Base-by-base conservation (phyloP, 2,329 filamentous ascomycete genomes). In the Xylaria sp. region DNA sequence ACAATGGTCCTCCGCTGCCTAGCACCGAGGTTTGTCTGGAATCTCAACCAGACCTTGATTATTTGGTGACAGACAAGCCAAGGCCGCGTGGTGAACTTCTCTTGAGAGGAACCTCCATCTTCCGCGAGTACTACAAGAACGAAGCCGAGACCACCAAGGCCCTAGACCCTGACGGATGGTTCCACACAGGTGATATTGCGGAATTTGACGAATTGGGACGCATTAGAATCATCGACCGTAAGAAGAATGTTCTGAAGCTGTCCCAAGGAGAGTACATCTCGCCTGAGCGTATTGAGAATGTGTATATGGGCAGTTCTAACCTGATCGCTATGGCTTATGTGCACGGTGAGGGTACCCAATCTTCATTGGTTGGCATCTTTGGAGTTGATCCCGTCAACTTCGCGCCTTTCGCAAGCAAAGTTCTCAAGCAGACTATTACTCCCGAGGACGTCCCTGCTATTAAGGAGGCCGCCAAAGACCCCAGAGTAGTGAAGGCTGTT, bases 231-330 rank as follows among this genome's bases (percentile, higher is more conserved):
- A 91, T 99, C 76, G 96, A 99, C 81, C 94, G 96, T 76, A 91
- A 94, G 83, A 99, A 99, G 91, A 98, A 98, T 82, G 93, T 99
- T n/a, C 89, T 99, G 78, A 99, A 99, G 87, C 89, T 99, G 65
- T 91, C 95, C 0, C 96, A 99, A 82, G 96, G 96, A 80, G 96
- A 99, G 83, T 99, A 99, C 82, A 93, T 99, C 76, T 97, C 94
- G 1, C 96, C 96, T 16, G 96, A 99, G 83, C 93, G 94, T 66
- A 93, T 99, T 78, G 96, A 99, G 85, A 98, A 97, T 79, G 92
- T 97, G 42, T 97, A 94, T 80, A 85, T 97, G 71, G 93, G 92
- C 71, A 94, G 92, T 82, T 90, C 90, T 71, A 91, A 88, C 72
- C 90, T 94, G 74, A 83, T 98, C 29, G 88, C 90, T 25, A 91